Conservation (phyloP, 1,284 basidiomycete species). For the Marasmius tenuissimus region DNA sequence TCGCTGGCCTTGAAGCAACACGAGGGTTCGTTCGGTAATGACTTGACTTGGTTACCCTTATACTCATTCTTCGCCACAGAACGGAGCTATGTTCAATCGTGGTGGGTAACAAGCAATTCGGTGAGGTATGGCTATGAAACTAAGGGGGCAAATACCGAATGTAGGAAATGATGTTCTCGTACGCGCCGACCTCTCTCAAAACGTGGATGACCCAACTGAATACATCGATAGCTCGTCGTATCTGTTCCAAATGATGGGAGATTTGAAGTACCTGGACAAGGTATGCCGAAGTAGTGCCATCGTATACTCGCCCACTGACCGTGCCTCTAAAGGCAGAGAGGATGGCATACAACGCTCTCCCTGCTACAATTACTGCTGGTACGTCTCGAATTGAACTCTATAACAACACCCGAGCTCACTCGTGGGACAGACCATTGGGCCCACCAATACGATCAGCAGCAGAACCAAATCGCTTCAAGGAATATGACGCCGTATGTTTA, state of each 20-base stretch:
- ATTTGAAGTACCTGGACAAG: constrained; percentile 39
- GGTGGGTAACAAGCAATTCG: constrained; percentile 22
- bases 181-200: constrained; percentile 10
- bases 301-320: neutral
- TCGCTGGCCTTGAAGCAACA: constrained; percentile 38
- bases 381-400: neutral
- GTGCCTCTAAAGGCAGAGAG: constrained; percentile 44
- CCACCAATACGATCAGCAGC: constrained; percentile 58
- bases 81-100: constrained; percentile 44
- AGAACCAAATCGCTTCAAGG: constrained; percentile 58
- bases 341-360: constrained; percentile 59
- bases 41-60: neutral
- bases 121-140: neutral
- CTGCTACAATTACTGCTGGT: constrained; percentile 54
- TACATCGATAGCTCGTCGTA: constrained; percentile 33
- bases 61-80: constrained; percentile 17
- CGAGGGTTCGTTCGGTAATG: constrained; percentile 32
- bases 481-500: constrained; percentile 54
- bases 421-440: constrained; percentile 53
- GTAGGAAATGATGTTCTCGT: constrained; percentile 48
- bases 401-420: neutral
- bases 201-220: neutral
- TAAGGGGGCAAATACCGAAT: neutral
- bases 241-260: constrained; percentile 42
- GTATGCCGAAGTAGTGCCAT: constrained; percentile 20